Percentiles rank a stretch among this genome's conserved stretches.
Conservation (phyloP, 371 early-diverging fungal species). For the Lichtheimia corymbifera region DNA sequence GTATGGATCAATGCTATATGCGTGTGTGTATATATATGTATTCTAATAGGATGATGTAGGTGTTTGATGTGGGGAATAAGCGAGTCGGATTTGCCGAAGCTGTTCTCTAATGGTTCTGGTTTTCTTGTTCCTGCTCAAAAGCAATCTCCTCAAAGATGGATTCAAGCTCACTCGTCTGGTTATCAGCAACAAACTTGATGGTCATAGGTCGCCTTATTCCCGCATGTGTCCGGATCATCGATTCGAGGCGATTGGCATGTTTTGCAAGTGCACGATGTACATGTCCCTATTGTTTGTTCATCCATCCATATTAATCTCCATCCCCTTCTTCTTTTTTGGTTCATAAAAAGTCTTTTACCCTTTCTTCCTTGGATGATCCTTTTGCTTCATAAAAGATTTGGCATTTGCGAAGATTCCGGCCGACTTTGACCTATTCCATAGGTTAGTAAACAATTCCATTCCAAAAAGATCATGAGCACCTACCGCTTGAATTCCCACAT, state of each 20-base stretch:
- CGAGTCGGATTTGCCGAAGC: conserved; percentile 70
- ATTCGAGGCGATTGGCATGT: conserved; percentile 20
- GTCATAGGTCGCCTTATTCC: conserved; percentile 28
- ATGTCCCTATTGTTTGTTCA: conserved; percentile 19
- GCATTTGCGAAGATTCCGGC: conserved; percentile 35
- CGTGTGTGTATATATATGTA: not conserved
- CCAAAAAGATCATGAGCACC: not conserved
- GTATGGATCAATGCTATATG: conserved; percentile 31
- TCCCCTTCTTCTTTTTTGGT: no score
- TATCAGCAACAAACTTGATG: conserved; percentile 42
- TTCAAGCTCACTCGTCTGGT: conserved; percentile 30
- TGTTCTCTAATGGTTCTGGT: conserved; percentile 9
- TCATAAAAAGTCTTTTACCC: conserved; percentile 16
- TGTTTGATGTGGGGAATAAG: conserved; percentile 65
- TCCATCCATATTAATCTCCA: no score
- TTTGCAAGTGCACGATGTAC: conserved; percentile 30
- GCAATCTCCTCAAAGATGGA: conserved; percentile 26
- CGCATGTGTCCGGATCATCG: conserved; percentile 28
- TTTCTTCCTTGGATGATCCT: conserved; percentile 22
- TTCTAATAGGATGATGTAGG: conserved; percentile 22
- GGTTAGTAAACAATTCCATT: not conserved
- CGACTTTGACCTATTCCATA: conserved; percentile 28
- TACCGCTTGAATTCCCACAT: conserved; percentile 21
- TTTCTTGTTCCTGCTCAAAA: conserved; percentile 18
- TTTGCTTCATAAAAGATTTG: conserved; percentile 37